Evolutionary conservation across 2,329 filamentous ascomycete genomes (phyloP), one percentile per base, ranked within the genome.

Genomic region (Aspergillus spinulosporus): DNA sequence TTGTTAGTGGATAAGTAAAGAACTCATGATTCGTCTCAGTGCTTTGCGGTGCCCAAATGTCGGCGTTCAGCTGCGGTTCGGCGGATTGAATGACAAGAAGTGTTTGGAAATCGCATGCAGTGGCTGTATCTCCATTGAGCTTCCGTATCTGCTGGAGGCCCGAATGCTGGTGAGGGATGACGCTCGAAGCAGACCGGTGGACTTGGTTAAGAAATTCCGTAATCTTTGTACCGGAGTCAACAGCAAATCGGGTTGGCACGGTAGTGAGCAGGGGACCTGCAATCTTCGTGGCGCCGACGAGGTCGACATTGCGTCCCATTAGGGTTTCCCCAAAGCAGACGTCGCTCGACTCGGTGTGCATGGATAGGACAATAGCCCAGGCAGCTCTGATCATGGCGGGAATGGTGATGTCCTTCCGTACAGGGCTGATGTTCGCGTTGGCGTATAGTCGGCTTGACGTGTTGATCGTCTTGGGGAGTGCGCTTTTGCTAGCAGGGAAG

Each of bases 141-240:
- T 78, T 75, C 5, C 84, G 81, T 57, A 81, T 81, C 37, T 76
- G 73, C 49, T 80, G 78, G 2, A 81, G 59, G n/a, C 79, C 79
- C 12, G 82, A 77, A 66, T 90, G 85, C 68, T 89, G 83, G 65
- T 87, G 81, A 0, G 84, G 82, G 3, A 88, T 86, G 60, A 84
- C 80, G 3, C 78, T 72, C 0, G 84, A 76, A 0, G 80, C 82
- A 51, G 81, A 76, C 28, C 82, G 73, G 36, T 88, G 84, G 2
- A 88, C 77, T 1, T 73, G 69, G 43, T 82, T 75, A 2, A 89
- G 72, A 60, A 81, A 87, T 44, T 84, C 76, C 0, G 68, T 64
- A 2, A 76, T 68, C 4, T 68, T 67, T 47, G 73, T 67, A 28
- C 66, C 56, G 6, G 67, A 66, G 43, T 77, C 62, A 2, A 80